Evolutionary conservation across 2,329 filamentous ascomycete genomes (phyloP).

Genomic region (Pleomassaria siparia): DNA sequence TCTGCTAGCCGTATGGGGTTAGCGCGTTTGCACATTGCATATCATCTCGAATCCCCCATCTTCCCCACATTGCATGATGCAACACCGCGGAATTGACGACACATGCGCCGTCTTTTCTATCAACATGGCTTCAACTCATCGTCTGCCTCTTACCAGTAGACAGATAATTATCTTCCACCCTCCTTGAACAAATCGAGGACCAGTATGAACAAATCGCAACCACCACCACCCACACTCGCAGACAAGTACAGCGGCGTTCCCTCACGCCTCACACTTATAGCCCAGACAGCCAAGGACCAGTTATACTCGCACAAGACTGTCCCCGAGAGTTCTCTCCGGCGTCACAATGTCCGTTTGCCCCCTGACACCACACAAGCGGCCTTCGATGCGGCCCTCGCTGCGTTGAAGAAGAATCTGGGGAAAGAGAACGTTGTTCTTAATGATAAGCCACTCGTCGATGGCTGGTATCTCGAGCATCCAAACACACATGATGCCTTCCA

Average conservation of each 20-base stretch:
- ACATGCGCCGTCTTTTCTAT: not conserved
- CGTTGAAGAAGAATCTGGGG: slow-evolving; percentile 11
- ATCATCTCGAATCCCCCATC: too few relatives aligned
- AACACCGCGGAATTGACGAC: slow-evolving; percentile 2
- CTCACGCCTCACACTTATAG: slow-evolving; percentile 10
- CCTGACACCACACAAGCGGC: slow-evolving; percentile 17
- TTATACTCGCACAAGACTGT: slow-evolving; percentile 20
- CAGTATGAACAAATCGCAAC: slow-evolving; percentile 9
- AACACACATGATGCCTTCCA: slow-evolving; percentile 29
- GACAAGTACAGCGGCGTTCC: slow-evolving; percentile 21
- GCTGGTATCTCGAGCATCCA: slow-evolving; percentile 23
- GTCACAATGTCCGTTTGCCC: slow-evolving; percentile 15
- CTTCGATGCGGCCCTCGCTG: slow-evolving; percentile 18
- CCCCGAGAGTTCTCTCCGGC: slow-evolving; percentile 18
- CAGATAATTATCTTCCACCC: not conserved
- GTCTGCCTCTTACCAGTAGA: not conserved
- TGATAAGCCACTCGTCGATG: slow-evolving; percentile 20
- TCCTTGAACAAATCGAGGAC: not conserved
- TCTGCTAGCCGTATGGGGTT: too few relatives aligned
- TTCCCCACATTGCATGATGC: slow-evolving; percentile 4
- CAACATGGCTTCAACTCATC: not conserved
- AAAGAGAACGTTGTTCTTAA: slow-evolving; percentile 18
- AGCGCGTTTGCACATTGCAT: too few relatives aligned
- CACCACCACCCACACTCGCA: slow-evolving; percentile 16
- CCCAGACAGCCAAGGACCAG: slow-evolving; percentile 17